Percentiles rank a stretch among this genome's conserved stretches.
Evolutionary conservation across 176 grass and related monocot genomes (phyloP).

Genomic region (Oryza rufipogon): DNA sequence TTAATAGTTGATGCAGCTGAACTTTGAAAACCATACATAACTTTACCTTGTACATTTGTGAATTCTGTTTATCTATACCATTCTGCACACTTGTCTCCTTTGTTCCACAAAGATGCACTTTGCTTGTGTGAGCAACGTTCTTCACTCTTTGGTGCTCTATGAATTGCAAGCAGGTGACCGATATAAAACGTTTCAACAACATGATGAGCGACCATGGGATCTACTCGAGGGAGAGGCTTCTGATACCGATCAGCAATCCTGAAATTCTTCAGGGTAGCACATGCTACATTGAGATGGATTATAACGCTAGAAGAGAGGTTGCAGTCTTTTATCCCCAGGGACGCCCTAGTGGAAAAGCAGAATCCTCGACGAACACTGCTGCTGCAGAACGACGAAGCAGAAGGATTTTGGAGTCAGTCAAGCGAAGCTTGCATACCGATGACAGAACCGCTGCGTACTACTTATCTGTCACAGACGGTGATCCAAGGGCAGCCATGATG

Average conservation of each 20-base stretch:
- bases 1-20: not conserved
- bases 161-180: slow-evolving; percentile 56
- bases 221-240: slow-evolving; percentile 86
- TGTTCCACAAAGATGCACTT: not conserved
- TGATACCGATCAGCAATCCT: slow-evolving; percentile 70
- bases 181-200: slow-evolving; percentile 89
- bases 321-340: slow-evolving; percentile 76
- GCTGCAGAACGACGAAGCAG: slow-evolving; percentile 46
- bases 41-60: not conserved
- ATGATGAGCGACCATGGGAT: slow-evolving; percentile 99
- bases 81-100: not conserved
- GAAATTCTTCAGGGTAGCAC: slow-evolving; percentile 66
- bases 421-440: slow-evolving; percentile 72
- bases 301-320: slow-evolving; percentile 82
- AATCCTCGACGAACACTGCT: slow-evolving; percentile 6
- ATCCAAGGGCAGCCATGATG: slow-evolving; percentile 88
- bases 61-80: not conserved
- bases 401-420: slow-evolving; percentile 76
- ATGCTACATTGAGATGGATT: slow-evolving; percentile 93
- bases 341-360: slow-evolving; percentile 38
- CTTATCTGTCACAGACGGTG: slow-evolving; percentile 66
- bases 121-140: not conserved
- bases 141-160: not conserved
- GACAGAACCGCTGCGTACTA: slow-evolving; percentile 95
- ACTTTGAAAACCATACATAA: not conserved